phyloP scores from a whole-genome alignment of 768 basidiomycete genomes.

The Xerocomus spinulosus region DNA sequence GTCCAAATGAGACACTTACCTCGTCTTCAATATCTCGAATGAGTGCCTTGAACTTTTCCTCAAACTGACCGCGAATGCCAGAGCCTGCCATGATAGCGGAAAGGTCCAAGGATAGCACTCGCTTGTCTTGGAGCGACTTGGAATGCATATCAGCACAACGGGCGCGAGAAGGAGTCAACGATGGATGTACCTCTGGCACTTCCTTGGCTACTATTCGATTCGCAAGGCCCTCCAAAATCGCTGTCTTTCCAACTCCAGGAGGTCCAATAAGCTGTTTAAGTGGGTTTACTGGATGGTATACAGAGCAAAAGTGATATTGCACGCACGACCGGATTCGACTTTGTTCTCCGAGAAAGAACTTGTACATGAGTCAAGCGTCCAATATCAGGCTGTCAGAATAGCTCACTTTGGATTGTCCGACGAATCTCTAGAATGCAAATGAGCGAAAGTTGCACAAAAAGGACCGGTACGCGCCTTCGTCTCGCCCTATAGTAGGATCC shows the following conservation, averaged over 20 bases:
- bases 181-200: slow-evolving; percentile 71
- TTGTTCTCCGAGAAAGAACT: slow-evolving; percentile 86
- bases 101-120: slow-evolving; percentile 84
- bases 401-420: slow-evolving; percentile 83
- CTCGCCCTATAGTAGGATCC: slow-evolving; percentile 86
- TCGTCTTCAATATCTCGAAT: slow-evolving; percentile 89
- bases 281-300: neutral
- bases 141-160: neutral
- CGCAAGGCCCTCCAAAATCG: slow-evolving; percentile 86
- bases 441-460: neutral
- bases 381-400: neutral
- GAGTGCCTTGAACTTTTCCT: slow-evolving; percentile 89
- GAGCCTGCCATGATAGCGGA: slow-evolving; percentile 84
- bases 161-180: neutral
- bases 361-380: neutral
- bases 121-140: slow-evolving; percentile 80
- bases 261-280: slow-evolving; percentile 64
- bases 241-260: slow-evolving; percentile 91
- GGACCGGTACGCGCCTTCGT: slow-evolving; percentile 51
- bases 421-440: slow-evolving; percentile 58
- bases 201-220: slow-evolving; percentile 83
- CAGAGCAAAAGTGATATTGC: slow-evolving; percentile 1
- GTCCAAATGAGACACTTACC: slow-evolving; percentile 35
- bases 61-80: slow-evolving; percentile 88
- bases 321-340: slow-evolving; percentile 84